phyloP scores from a whole-genome alignment of 257 asterid species.

The Solanum ahanhuiri region DNA sequence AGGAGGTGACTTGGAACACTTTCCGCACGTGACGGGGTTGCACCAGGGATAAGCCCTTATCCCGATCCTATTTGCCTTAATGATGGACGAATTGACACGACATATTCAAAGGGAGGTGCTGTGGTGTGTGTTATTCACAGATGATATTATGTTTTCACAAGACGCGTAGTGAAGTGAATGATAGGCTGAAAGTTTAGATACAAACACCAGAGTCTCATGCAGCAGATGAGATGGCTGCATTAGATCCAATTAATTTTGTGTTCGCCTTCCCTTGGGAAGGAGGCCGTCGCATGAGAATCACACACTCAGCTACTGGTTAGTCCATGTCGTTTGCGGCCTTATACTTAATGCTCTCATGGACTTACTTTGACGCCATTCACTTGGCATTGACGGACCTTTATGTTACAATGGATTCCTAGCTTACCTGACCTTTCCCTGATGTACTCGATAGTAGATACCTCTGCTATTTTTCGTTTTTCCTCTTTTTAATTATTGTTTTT shows the following conservation, averaged over 20 bases:
- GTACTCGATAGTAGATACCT: neutral
- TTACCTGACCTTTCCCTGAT: neutral
- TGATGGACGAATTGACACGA: neutral
- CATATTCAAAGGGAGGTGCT: neutral
- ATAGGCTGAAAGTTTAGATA: neutral
- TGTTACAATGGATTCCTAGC: neutral
- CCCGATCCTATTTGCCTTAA: neutral
- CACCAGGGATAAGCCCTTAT: neutral
- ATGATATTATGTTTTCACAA: neutral
- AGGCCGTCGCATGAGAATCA: neutral
- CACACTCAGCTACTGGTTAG: neutral
- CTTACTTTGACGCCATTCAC: neutral
- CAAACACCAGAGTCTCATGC: neutral
- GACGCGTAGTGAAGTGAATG: neutral
- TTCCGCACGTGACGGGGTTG: neutral
- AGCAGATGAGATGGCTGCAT: neutral
- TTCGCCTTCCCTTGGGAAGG: neutral
- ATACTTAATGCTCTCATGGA: neutral
- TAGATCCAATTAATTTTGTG: neutral
- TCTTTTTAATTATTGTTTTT: neutral
- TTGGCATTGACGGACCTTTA: neutral
- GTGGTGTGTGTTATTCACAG: neutral
- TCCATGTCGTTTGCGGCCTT: neutral
- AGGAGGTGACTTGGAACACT: neutral
- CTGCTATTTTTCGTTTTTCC: neutral